A percentile compares a stretch with the other conserved stretches of the same genome.
Conservation (phyloP, 306 rosid species). For the Cicer bijugum region DNA sequence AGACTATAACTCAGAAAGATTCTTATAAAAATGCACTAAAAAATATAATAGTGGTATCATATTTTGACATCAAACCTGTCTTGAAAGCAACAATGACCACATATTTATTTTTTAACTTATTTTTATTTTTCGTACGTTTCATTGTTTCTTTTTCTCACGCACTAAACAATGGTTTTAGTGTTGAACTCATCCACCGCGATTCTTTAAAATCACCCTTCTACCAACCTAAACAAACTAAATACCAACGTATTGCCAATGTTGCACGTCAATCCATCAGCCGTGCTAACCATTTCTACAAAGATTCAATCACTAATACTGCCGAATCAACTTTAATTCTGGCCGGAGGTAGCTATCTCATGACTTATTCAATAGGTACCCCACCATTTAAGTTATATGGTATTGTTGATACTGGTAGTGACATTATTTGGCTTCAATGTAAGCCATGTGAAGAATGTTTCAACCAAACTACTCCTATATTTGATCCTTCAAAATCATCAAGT, state of each 20-base stretch:
- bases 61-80: too few relatives aligned
- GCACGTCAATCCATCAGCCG: too few relatives aligned
- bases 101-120: background rate
- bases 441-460: constrained; percentile 54
- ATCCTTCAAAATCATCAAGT: too few relatives aligned
- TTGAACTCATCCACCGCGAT: too few relatives aligned
- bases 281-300: background rate
- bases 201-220: too few relatives aligned
- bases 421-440: constrained; percentile 63
- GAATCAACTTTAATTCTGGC: background rate
- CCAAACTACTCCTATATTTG: constrained; percentile 26
- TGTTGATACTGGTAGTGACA: constrained; percentile 58
- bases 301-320: background rate
- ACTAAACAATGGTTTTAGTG: too few relatives aligned
- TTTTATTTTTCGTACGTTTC: background rate
- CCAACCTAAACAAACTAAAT: too few relatives aligned
- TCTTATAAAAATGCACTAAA: too few relatives aligned
- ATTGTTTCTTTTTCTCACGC: background rate
- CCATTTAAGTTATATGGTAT: too few relatives aligned
- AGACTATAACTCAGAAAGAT: too few relatives aligned
- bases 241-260: too few relatives aligned
- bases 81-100: background rate
- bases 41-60: too few relatives aligned
- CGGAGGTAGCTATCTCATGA: constrained; percentile 56
- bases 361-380: constrained; percentile 39